Conservation (phyloP, 257 asterid genomes). For the Fraxinus excelsior region DNA sequence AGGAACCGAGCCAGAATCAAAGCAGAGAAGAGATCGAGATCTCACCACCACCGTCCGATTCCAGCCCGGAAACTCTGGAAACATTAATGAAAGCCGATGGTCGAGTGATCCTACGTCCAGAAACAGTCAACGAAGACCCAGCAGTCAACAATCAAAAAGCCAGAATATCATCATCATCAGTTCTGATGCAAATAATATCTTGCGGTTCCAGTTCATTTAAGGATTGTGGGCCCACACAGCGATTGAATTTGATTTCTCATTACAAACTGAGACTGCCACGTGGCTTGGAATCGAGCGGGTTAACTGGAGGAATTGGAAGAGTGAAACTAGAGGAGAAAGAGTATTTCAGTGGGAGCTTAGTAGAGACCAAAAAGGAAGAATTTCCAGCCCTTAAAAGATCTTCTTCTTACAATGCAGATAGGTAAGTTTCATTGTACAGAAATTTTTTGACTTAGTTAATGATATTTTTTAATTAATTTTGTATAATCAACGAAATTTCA, state of each 20-base stretch:
- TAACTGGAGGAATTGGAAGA: slow-evolving; percentile 27
- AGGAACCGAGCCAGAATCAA: neutral
- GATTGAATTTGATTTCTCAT: slow-evolving; percentile 53
- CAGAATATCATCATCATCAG: slow-evolving; percentile 55
- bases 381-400: slow-evolving; percentile 51
- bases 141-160: slow-evolving; percentile 27
- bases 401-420: slow-evolving; percentile 52
- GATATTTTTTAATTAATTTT: neutral
- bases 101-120: slow-evolving; percentile 34
- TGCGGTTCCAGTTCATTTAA: slow-evolving; percentile 75
- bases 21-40: slow-evolving; percentile 47
- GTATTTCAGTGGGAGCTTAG: slow-evolving; percentile 59
- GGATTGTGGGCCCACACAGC: slow-evolving; percentile 72
- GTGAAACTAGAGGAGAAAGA: slow-evolving; percentile 41
- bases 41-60: slow-evolving; percentile 76
- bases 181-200: slow-evolving; percentile 70
- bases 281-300: slow-evolving; percentile 25
- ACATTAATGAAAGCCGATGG: slow-evolving; percentile 70
- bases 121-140: slow-evolving; percentile 29
- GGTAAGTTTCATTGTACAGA: slow-evolving; percentile 30
- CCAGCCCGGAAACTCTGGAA: slow-evolving; percentile 85
- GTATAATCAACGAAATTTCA: neutral
- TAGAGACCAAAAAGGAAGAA: slow-evolving; percentile 46
- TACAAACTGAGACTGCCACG: slow-evolving; percentile 65
- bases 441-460: neutral